Conservation (phyloP, 768 basidiomycete genomes). For the Mrakia blollopis region DNA sequence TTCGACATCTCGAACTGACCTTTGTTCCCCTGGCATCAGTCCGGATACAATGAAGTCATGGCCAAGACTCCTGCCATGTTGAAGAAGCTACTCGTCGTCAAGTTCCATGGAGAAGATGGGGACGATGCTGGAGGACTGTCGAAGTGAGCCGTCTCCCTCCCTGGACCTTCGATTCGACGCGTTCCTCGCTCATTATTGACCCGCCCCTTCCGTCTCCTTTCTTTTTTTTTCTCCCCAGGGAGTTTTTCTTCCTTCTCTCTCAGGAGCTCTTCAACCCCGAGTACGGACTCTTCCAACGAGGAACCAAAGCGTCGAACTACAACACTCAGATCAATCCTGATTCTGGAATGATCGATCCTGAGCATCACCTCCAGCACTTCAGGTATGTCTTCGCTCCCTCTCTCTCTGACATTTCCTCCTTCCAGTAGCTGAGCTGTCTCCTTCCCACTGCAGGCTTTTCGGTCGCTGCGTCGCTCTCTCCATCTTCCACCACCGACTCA, state of each 20-base stretch:
- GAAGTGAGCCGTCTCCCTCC: neutral
- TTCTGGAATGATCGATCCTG: neutral
- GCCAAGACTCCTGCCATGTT: neutral
- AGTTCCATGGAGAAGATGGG: slow-evolving; percentile 7
- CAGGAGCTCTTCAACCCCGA: slow-evolving; percentile 6
- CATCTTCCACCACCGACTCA: slow-evolving; percentile 9
- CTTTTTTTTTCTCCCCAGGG: too few relatives aligned
- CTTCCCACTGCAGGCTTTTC: slow-evolving; percentile 1
- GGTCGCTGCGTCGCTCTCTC: slow-evolving; percentile 12
- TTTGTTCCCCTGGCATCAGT: neutral
- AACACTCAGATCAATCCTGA: neutral
- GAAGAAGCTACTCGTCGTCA: neutral
- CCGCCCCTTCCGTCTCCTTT: neutral
- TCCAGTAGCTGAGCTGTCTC: neutral
- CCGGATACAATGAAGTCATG: slow-evolving; percentile 15
- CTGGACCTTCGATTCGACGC: neutral
- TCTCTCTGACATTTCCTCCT: neutral
- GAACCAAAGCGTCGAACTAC: neutral
- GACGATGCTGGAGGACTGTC: slow-evolving; percentile 10
- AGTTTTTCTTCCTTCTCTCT: neutral
- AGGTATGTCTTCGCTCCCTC: neutral
- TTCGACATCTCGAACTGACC: too few relatives aligned
- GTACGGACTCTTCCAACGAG: neutral
- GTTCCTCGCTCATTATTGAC: neutral
- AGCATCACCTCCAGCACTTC: slow-evolving; percentile 14